phyloP scores from a whole-genome alignment of 495 filamentous ascomycete genomes.

The Penicillium canariense region DNA sequence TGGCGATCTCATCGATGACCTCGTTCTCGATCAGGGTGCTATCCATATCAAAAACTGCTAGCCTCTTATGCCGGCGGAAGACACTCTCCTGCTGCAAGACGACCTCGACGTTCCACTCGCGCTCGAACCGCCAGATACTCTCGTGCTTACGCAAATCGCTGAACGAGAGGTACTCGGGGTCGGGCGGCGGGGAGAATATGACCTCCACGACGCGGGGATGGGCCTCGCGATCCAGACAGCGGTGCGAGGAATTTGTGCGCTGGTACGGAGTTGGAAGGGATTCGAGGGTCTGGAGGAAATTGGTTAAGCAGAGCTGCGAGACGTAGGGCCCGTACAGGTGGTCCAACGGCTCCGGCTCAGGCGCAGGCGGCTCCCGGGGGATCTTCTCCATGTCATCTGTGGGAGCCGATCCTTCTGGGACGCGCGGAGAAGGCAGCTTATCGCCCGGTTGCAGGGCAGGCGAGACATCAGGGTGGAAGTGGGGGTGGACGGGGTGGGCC shows the following conservation, averaged over 20 bases:
- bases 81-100: conserved; percentile 67
- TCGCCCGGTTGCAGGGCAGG: conserved; percentile 22
- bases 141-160: conserved; percentile 72
- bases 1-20: conserved; percentile 91
- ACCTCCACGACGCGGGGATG: conserved; percentile 70
- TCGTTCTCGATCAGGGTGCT: conserved; percentile 94
- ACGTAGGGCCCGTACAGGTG: conserved; percentile 75
- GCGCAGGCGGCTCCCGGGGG: conserved; percentile 66
- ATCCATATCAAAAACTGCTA: conserved; percentile 98
- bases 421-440: conserved; percentile 38
- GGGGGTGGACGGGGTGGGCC: conserved; percentile 40
- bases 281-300: conserved; percentile 74
- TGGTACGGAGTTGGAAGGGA: conserved; percentile 61
- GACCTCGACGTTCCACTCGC: conserved; percentile 84
- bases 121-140: conserved; percentile 76
- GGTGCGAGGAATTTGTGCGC: conserved; percentile 63
- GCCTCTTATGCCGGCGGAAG: conserved; percentile 71
- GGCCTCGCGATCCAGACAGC: conserved; percentile 61
- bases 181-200: conserved; percentile 63
- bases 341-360: conserved; percentile 64
- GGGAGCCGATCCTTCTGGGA: conserved; percentile 56
- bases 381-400: conserved; percentile 66
- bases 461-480: conserved; percentile 42
- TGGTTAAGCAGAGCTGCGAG: conserved; percentile 76
- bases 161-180: conserved; percentile 65